Evolutionary conservation across 352 stramenopile species (phyloP).

Genomic region (Phytophthora fragariae): DNA sequence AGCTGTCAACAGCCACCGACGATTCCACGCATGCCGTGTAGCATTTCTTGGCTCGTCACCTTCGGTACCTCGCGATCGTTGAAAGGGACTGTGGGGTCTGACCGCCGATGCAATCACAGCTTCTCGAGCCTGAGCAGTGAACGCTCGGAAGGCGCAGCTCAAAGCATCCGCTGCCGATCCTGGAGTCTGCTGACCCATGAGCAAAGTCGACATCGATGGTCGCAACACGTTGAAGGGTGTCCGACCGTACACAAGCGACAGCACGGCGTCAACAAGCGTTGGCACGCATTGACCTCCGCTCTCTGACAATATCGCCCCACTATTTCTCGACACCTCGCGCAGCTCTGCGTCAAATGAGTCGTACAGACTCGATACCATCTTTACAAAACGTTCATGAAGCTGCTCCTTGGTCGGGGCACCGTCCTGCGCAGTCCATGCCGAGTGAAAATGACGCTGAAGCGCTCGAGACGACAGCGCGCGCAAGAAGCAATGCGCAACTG

Average conservation of each 20-base stretch:
- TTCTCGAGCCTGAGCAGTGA: not conserved
- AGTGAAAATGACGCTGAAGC: not conserved
- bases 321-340: not conserved
- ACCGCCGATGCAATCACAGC: not conserved
- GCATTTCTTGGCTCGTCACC: not conserved
- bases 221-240: not conserved
- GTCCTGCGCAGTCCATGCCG: not conserved
- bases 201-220: not conserved
- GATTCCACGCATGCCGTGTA: not conserved
- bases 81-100: not conserved
- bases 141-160: not conserved
- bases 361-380: not conserved
- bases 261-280: not conserved
- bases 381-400: not conserved
- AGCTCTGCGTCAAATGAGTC: not conserved
- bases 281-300: not conserved
- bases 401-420: not conserved
- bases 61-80: not conserved
- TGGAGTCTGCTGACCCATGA: not conserved
- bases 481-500: not conserved
- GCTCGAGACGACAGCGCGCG: not conserved
- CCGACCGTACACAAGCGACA: not conserved
- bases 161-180: not conserved
- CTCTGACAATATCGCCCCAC: not conserved
- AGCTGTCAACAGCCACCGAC: not conserved